phyloP scores from a whole-genome alignment of 371 early-diverging fungal genomes.

The Homolaphlyctis polyrhiza region DNA sequence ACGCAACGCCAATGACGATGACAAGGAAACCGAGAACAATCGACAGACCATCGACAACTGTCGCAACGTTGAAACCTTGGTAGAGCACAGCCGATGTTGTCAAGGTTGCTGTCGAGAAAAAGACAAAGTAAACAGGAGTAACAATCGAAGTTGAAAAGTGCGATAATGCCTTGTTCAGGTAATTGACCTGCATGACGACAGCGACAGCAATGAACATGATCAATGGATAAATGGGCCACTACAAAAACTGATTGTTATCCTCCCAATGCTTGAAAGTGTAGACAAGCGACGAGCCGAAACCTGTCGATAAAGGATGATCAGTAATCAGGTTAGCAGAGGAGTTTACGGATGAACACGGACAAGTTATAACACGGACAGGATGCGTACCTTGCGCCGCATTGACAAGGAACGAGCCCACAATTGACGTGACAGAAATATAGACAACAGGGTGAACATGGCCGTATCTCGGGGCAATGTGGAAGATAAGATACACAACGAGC shows the following conservation, averaged over 20 bases:
- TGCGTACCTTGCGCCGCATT: constrained; percentile 30
- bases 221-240: constrained; percentile 39
- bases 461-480: constrained; percentile 46
- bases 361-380: no score
- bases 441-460: constrained; percentile 63
- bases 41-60: constrained; percentile 17
- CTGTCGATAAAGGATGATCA: constrained; percentile 10
- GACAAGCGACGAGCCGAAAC: constrained; percentile 42
- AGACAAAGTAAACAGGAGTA: constrained; percentile 53
- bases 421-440: constrained; percentile 85
- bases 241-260: constrained; percentile 34
- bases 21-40: constrained; percentile 40
- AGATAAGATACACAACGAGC: constrained; percentile 62
- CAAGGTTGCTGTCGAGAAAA: constrained; percentile 48
- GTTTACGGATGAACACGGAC: not conserved
- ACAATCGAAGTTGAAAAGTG: constrained; percentile 46
- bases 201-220: constrained; percentile 31
- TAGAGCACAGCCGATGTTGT: constrained; percentile 40
- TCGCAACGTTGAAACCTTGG: constrained; percentile 34
- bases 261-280: constrained; percentile 27
- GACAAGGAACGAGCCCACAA: constrained; percentile 68
- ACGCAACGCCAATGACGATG: constrained; percentile 37
- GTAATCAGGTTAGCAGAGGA: not conserved
- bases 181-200: constrained; percentile 37
- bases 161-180: constrained; percentile 41